Conservation (phyloP, 2,329 filamentous ascomycete genomes). For the Hypocrella siamensis region DNA sequence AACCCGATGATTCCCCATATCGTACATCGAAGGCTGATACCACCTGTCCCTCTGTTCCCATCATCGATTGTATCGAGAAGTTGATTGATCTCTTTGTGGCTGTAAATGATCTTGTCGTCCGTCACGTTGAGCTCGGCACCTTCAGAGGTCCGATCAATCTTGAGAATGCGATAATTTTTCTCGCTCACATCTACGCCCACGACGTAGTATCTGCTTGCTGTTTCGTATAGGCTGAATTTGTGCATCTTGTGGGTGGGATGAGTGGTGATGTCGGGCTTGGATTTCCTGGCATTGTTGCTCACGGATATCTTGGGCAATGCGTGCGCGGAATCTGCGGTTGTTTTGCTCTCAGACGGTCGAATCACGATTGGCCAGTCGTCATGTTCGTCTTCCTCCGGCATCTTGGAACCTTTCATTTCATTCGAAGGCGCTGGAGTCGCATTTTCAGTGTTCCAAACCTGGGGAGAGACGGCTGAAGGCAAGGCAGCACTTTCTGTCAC, state of each 20-base stretch:
- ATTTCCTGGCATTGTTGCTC: background rate
- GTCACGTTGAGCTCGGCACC: constrained; percentile 63
- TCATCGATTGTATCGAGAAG: constrained; percentile 90
- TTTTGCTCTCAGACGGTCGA: no score
- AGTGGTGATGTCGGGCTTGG: constrained; percentile 5
- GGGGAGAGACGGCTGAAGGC: no score
- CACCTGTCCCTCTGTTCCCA: constrained; percentile 80
- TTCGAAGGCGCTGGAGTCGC: no score
- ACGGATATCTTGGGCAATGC: no score
- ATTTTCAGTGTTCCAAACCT: no score
- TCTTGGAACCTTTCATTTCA: no score
- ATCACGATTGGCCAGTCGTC: no score
- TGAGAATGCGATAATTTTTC: constrained; percentile 75
- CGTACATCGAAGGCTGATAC: constrained; percentile 75
- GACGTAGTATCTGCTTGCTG: constrained; percentile 81
- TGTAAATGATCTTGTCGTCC: constrained; percentile 92
- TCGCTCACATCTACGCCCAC: constrained; percentile 87
- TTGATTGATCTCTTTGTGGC: constrained; percentile 79
- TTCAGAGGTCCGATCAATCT: constrained; percentile 82
- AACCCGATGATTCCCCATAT: constrained; percentile 93
- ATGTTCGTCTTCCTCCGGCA: no score
- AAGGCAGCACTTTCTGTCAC: no score
- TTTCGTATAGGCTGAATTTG: constrained; percentile 96
- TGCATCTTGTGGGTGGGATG: constrained; percentile 57
- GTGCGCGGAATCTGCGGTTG: no score